Percentiles rank a stretch among this genome's conserved stretches.
Conservation (phyloP, 306 rosid species). For the Citrullus colocynthis region DNA sequence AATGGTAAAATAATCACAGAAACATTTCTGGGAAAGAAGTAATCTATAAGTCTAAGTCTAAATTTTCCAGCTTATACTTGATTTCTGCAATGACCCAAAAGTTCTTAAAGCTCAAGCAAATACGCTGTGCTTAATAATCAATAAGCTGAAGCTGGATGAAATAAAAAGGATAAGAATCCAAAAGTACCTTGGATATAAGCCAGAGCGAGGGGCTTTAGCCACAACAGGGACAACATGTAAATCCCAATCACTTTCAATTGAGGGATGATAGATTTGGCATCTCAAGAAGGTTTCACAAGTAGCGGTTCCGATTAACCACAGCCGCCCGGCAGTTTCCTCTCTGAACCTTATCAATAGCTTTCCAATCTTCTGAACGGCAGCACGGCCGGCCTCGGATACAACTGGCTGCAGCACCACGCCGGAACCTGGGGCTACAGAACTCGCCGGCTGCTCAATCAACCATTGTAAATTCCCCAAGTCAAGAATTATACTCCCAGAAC, state of each 20-base stretch:
- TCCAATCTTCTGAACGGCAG: slow-evolving; percentile 65
- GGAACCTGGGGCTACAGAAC: slow-evolving; percentile 14
- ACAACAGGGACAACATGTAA: slow-evolving; percentile 83
- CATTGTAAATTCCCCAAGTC: slow-evolving; percentile 84
- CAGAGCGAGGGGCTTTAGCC: slow-evolving; percentile 43
- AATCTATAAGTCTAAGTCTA: not conserved
- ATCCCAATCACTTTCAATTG: slow-evolving; percentile 97
- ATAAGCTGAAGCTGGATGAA: slow-evolving; percentile 8
- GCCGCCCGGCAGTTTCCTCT: slow-evolving; percentile 24
- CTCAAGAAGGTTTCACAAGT: slow-evolving; percentile 96
- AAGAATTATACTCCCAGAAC: slow-evolving; percentile 37
- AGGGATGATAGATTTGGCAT: slow-evolving; percentile 92
- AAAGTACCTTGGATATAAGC: slow-evolving; percentile 56
- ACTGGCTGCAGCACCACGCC: slow-evolving; percentile 23
- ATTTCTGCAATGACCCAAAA: not conserved
- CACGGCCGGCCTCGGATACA: slow-evolving; percentile 58
- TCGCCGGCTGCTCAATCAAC: slow-evolving; percentile 63
- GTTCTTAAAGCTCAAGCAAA: not conserved
- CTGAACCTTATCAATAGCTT: slow-evolving; percentile 42
- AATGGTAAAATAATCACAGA: not conserved
- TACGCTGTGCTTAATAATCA: slow-evolving; percentile 6
- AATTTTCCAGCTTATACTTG: not conserved
- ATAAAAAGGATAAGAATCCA: slow-evolving; percentile 5
- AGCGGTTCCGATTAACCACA: slow-evolving; percentile 90
- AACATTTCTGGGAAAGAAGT: not conserved